phyloP scores from a whole-genome alignment of 179 eudicot genomes.

The Corrigiola litoralis region DNA sequence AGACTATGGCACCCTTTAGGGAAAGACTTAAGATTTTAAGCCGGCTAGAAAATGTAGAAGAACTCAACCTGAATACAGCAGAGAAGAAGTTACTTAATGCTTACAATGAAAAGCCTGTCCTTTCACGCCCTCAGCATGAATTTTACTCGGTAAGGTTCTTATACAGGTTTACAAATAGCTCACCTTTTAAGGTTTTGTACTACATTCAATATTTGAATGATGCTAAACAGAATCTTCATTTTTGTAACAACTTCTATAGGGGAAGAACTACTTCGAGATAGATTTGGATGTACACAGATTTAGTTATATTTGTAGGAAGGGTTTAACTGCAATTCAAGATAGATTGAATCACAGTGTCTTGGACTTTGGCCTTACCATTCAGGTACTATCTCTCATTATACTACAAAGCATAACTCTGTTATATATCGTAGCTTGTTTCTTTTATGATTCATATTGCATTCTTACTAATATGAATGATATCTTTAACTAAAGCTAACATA shows the following conservation, averaged over 20 bases:
- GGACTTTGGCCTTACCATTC: slow-evolving; percentile 91
- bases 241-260: slow-evolving; percentile 35
- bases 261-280: slow-evolving; percentile 86
- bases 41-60: slow-evolving; percentile 67
- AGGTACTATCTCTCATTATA: slow-evolving; percentile 38
- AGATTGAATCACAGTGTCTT: slow-evolving; percentile 66
- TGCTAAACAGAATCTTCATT: neutral
- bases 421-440: neutral
- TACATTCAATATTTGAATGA: neutral
- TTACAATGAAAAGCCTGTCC: slow-evolving; percentile 93
- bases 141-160: slow-evolving; percentile 60
- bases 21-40: slow-evolving; percentile 90
- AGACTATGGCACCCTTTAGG: slow-evolving; percentile 63
- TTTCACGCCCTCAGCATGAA: slow-evolving; percentile 93
- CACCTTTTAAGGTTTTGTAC: neutral
- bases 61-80: slow-evolving; percentile 58
- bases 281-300: slow-evolving; percentile 94
- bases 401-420: neutral
- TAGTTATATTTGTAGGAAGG: slow-evolving; percentile 81
- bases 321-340: slow-evolving; percentile 76
- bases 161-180: neutral
- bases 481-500: no score
- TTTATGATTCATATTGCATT: neutral
- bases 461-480: no score
- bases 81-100: slow-evolving; percentile 81